Percentiles rank a stretch among this genome's conserved stretches.
These are phyloP conservation scores for Tetrapisispora taiwanensis DNA, from an alignment of 805 yeast genomes.

Conservation along the genomic window DNA sequence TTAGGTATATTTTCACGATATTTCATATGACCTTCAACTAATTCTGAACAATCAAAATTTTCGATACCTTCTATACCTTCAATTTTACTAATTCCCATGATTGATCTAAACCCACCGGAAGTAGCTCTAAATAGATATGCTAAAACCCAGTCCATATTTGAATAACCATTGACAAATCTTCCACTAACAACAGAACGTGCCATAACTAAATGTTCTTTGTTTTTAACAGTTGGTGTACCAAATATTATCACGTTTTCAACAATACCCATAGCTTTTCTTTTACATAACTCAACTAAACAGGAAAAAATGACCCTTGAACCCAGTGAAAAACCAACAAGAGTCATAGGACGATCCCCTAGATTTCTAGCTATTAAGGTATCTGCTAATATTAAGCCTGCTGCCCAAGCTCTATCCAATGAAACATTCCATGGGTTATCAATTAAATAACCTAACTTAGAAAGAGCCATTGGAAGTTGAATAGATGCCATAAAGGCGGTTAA, in stretches of 20 bases:
- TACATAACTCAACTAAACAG: conserved; percentile 77
- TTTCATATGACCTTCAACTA: conserved; percentile 94
- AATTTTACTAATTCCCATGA: conserved; percentile 79
- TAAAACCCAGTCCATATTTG: conserved; percentile 89
- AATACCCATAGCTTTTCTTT: conserved; percentile 75
- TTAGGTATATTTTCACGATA: conserved; percentile 90
- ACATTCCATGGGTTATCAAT: conserved; percentile 98
- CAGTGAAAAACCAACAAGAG: conserved; percentile 84
- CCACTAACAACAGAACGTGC: conserved; percentile 87
- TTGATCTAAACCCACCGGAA: conserved; percentile 84
- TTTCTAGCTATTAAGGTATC: conserved; percentile 82
- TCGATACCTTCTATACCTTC: conserved; percentile 57
- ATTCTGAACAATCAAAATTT: conserved; percentile 76
- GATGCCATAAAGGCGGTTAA: conserved; percentile 87
- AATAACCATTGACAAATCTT: conserved; percentile 78
- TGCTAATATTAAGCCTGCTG: conserved; percentile 84
- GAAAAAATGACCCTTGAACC: conserved; percentile 91
- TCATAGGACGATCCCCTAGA: conserved; percentile 85
- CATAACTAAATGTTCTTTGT: conserved; percentile 62
- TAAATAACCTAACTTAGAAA: conserved; percentile 78
- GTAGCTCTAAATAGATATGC: conserved; percentile 94
- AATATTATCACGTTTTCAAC: conserved; percentile 80
- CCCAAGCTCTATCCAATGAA: conserved; percentile 93
- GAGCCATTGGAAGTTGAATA: conserved; percentile 82
- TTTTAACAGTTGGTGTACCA: conserved; percentile 81